phyloP scores from a whole-genome alignment of 306 rosid genomes.

The Fragaria ananassa region DNA sequence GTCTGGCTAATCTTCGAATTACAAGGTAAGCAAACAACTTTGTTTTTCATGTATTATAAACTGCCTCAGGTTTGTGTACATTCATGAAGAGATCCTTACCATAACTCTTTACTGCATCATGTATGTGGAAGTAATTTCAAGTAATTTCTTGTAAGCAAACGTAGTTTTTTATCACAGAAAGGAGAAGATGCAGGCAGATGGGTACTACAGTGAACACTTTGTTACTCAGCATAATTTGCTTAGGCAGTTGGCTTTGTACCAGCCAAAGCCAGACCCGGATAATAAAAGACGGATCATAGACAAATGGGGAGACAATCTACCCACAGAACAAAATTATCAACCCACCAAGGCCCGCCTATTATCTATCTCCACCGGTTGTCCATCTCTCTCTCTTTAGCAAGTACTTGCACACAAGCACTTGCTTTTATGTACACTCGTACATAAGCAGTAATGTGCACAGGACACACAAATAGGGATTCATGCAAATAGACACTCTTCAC shows the following conservation, averaged over 20 bases:
- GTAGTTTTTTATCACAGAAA: slow-evolving; percentile 23
- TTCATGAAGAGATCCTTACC: slow-evolving; percentile 29
- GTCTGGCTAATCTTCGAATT: slow-evolving; percentile 29
- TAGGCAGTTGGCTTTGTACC: slow-evolving; percentile 46
- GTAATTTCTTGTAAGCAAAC: too few relatives aligned
- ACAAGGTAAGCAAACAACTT: neutral
- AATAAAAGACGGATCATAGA: too few relatives aligned
- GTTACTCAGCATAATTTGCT: slow-evolving; percentile 47
- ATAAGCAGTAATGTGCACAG: too few relatives aligned
- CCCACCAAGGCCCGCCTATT: too few relatives aligned
- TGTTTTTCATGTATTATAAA: slow-evolving; percentile 28
- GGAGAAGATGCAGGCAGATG: slow-evolving; percentile 20
- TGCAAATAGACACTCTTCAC: neutral
- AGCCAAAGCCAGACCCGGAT: slow-evolving; percentile 16
- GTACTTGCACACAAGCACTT: too few relatives aligned
- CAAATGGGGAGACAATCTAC: too few relatives aligned
- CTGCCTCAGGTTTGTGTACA: slow-evolving; percentile 21
- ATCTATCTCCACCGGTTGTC: too few relatives aligned
- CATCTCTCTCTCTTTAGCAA: too few relatives aligned
- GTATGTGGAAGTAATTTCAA: too few relatives aligned
- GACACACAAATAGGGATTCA: neutral
- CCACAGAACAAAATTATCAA: too few relatives aligned
- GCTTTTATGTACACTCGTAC: too few relatives aligned
- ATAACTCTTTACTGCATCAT: neutral
- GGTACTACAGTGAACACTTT: slow-evolving; percentile 41